Conservation (phyloP, 768 basidiomycete genomes). For the Hypsizygus marmoreus region DNA sequence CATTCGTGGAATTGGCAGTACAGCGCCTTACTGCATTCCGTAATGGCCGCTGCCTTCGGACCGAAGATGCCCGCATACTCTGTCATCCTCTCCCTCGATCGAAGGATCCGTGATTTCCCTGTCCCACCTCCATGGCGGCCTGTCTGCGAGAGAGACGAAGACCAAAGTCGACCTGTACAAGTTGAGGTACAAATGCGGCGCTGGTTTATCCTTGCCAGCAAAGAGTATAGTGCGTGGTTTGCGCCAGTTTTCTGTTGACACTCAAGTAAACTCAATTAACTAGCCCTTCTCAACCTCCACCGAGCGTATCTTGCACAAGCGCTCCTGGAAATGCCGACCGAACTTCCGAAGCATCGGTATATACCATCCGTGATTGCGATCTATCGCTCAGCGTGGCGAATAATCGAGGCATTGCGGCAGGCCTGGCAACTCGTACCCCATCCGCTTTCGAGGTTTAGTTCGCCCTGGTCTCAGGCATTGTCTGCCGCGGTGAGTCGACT, state of each 20-base stretch:
- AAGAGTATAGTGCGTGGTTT: constrained; percentile 48
- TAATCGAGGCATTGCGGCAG: constrained; percentile 52
- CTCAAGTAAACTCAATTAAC: not conserved
- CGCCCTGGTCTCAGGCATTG: constrained; percentile 68
- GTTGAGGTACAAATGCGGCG: constrained; percentile 39
- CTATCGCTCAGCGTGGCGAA: constrained; percentile 71
- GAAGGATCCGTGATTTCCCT: constrained; percentile 59
- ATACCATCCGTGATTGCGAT: constrained; percentile 71
- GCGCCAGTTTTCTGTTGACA: not conserved
- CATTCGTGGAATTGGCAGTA: constrained; percentile 59
- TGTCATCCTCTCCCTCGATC: constrained; percentile 58
- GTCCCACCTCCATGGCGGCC: constrained; percentile 51
- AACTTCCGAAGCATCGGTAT: constrained; percentile 62
- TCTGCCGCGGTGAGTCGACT: constrained; percentile 58
- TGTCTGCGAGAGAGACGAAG: constrained; percentile 21
- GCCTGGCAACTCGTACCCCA: constrained; percentile 42
- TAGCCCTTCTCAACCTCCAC: constrained; percentile 67
- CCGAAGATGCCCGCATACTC: constrained; percentile 53
- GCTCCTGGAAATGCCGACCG: constrained; percentile 56
- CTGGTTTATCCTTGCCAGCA: constrained; percentile 43
- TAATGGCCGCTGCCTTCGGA: constrained; percentile 54
- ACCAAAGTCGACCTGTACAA: constrained; percentile 12
- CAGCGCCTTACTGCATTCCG: constrained; percentile 49
- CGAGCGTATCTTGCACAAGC: constrained; percentile 70
- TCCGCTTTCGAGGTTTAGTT: constrained; percentile 44